These are phyloP conservation scores for Mesotaenium endlicherianum DNA, from an alignment of 139 green algal genomes.

Conservation along the genomic window DNA sequence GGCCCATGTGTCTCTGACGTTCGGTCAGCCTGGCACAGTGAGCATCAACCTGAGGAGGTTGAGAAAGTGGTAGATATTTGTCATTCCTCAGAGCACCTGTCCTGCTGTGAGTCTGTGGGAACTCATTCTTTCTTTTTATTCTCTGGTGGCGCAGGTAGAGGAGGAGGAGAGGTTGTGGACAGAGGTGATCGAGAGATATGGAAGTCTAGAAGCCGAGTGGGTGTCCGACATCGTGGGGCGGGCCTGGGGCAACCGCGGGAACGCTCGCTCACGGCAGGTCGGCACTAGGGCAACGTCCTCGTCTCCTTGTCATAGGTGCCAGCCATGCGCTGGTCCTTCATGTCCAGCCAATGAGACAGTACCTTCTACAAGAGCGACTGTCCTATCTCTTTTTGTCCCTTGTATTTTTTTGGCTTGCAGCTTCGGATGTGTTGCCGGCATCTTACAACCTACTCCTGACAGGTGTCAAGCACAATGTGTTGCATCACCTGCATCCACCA, in stretches of 20 bases:
- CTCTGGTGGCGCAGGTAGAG: conserved; percentile 32
- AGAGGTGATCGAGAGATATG: conserved; percentile 47
- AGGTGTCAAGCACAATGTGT: no score
- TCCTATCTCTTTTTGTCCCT: no score
- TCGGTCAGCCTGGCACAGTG: not conserved
- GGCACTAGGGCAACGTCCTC: no score
- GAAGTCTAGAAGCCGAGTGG: conserved; percentile 24
- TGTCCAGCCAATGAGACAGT: no score
- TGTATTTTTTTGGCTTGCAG: no score
- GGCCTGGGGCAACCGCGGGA: conserved; percentile 55
- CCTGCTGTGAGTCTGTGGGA: not conserved
- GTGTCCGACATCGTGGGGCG: conserved; percentile 38
- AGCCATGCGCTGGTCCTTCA: no score
- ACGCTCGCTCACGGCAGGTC: conserved; percentile 51
- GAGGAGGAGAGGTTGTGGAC: conserved; percentile 54
- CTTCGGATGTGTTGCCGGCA: no score
- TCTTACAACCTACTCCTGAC: no score
- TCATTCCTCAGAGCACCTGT: not conserved
- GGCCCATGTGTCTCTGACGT: not conserved
- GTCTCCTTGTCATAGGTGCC: no score
- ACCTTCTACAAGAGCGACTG: no score
- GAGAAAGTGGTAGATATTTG: not conserved
- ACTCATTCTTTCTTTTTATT: not conserved
- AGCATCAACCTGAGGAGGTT: not conserved
- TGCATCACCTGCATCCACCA: no score